Conservation (phyloP, 2,329 filamentous ascomycete genomes). For the Colletotrichum endophyticum region DNA sequence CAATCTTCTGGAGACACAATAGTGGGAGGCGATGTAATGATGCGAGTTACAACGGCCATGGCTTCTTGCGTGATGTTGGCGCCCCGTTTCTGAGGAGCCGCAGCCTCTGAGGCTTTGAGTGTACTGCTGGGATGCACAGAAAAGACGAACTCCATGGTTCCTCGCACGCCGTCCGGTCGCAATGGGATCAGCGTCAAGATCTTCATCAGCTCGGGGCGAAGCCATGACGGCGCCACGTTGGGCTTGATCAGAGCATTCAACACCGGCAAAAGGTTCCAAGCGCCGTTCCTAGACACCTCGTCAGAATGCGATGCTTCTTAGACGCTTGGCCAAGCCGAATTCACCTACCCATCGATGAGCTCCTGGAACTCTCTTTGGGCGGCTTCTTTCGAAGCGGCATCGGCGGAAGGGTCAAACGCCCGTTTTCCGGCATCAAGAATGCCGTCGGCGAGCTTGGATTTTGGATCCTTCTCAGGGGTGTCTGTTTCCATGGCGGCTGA, state of each 20-base stretch:
- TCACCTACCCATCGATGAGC: slow-evolving; percentile 52
- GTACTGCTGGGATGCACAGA: slow-evolving; percentile 66
- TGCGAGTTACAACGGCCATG: slow-evolving; percentile 64
- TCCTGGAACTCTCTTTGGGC: slow-evolving; percentile 45
- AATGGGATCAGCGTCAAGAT: slow-evolving; percentile 66
- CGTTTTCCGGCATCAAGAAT: slow-evolving; percentile 47
- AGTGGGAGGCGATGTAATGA: slow-evolving; percentile 65
- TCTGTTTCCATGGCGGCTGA: slow-evolving; percentile 9
- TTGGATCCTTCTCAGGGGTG: not conserved
- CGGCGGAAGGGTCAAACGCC: slow-evolving; percentile 52
- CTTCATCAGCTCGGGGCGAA: slow-evolving; percentile 61
- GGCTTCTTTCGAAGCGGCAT: slow-evolving; percentile 35
- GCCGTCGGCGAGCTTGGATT: slow-evolving; percentile 30
- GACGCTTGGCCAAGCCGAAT: not conserved
- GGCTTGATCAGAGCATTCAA: slow-evolving; percentile 70
- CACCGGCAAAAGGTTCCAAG: slow-evolving; percentile 62
- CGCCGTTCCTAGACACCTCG: slow-evolving; percentile 28
- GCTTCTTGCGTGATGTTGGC: slow-evolving; percentile 73
- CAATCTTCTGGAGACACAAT: slow-evolving; percentile 60
- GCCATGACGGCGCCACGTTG: slow-evolving; percentile 61
- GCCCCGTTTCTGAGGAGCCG: slow-evolving; percentile 57
- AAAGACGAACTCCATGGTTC: slow-evolving; percentile 74
- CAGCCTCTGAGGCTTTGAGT: slow-evolving; percentile 42
- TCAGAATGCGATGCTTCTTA: slow-evolving; percentile 25
- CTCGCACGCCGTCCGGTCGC: slow-evolving; percentile 66